These are phyloP conservation scores for Nyssa sinensis DNA, from an alignment of 148 eudicot species.

Conservation along the genomic window DNA sequence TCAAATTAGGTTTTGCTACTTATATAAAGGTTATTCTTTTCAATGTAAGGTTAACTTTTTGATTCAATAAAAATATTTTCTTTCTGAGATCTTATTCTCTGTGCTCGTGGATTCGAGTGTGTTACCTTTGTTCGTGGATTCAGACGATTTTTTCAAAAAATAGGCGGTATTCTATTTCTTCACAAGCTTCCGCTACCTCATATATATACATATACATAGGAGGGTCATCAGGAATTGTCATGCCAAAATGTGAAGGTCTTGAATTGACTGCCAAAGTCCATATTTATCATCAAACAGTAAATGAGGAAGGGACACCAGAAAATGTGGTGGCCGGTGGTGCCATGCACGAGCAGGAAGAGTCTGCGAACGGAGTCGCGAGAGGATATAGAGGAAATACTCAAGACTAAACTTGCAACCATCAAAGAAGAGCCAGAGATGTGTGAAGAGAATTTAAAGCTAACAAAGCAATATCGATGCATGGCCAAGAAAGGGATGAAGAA, in stretches of 20 bases:
- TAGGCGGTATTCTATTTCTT: too few relatives aligned
- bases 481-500: conserved; percentile 23
- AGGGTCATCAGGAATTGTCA: too few relatives aligned
- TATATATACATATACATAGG: too few relatives aligned
- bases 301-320: conserved; percentile 19
- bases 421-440: conserved; percentile 27
- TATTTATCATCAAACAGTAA: neutral
- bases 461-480: neutral
- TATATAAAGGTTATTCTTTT: too few relatives aligned
- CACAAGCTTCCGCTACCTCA: too few relatives aligned
- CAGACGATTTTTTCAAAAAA: too few relatives aligned
- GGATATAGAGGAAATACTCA: conserved; percentile 34
- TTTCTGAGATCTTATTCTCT: too few relatives aligned
- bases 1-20: too few relatives aligned
- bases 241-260: neutral
- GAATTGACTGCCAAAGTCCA: neutral
- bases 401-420: conserved; percentile 35
- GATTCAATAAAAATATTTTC: too few relatives aligned
- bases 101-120: too few relatives aligned
- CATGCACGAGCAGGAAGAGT: conserved; percentile 16
- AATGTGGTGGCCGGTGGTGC: conserved; percentile 31
- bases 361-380: conserved; percentile 18
- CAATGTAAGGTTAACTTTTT: too few relatives aligned
- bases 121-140: too few relatives aligned
- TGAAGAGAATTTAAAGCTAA: conserved; percentile 8